A percentile compares a stretch with the other conserved stretches of the same genome.
These are phyloP conservation scores for Aspergillus sp. DNA, from an alignment of 2,329 filamentous ascomycete species.

Conservation along the genomic window DNA sequence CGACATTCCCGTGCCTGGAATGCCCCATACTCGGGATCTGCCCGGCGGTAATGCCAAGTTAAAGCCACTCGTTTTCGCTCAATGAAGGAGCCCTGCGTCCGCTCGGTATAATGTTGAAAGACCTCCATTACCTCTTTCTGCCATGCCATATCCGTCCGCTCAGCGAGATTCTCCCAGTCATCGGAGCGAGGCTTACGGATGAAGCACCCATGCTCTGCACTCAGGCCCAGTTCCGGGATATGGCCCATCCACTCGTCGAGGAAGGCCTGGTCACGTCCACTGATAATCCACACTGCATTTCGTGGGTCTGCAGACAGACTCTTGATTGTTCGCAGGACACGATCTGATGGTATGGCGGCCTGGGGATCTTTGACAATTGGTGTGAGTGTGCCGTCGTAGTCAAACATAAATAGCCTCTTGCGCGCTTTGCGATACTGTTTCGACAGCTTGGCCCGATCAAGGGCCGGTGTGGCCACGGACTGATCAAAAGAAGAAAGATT, in stretches of 20 bases:
- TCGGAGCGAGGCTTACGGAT: slow-evolving; percentile 73
- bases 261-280: slow-evolving; percentile 88
- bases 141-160: slow-evolving; percentile 87
- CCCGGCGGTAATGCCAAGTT: slow-evolving; percentile 95
- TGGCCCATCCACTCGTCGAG: slow-evolving; percentile 88
- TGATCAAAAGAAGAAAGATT: slow-evolving; percentile 75
- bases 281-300: slow-evolving; percentile 98
- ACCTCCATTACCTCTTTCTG: slow-evolving; percentile 76
- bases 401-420: slow-evolving; percentile 93
- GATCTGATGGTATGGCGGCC: slow-evolving; percentile 80
- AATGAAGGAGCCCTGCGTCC: slow-evolving; percentile 83
- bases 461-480: slow-evolving; percentile 70
- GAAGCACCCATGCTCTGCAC: slow-evolving; percentile 95
- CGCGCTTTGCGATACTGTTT: slow-evolving; percentile 68
- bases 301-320: slow-evolving; percentile 71
- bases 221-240: slow-evolving; percentile 83
- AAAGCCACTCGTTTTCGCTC: slow-evolving; percentile 91
- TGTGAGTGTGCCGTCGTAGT: slow-evolving; percentile 95
- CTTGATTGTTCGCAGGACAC: slow-evolving; percentile 74
- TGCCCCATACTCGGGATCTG: slow-evolving; percentile 77
- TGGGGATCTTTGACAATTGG: slow-evolving; percentile 90
- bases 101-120: slow-evolving; percentile 85
- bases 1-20: slow-evolving; percentile 79
- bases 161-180: slow-evolving; percentile 84
- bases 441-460: slow-evolving; percentile 71